Evolutionary conservation across 2,329 filamentous ascomycete species (phyloP).

Genomic region (Dryadomyces quercivorus): DNA sequence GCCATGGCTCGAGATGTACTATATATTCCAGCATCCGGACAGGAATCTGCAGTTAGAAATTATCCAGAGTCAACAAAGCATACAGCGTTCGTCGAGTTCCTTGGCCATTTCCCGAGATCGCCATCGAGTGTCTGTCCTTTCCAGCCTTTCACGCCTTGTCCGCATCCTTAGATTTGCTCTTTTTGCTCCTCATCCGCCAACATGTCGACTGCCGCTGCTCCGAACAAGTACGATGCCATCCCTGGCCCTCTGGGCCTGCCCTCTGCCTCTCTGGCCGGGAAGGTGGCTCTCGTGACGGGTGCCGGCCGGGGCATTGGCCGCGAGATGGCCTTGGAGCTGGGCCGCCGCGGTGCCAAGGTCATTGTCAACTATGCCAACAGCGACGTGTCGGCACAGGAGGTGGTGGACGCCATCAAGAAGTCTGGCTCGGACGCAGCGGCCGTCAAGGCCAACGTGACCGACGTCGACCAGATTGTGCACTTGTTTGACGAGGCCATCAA

Average conservation of each 20-base stretch:
- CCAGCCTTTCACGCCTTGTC: no score
- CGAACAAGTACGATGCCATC: conserved; percentile 20
- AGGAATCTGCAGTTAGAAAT: no score
- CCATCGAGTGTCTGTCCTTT: no score
- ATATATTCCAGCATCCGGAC: background rate
- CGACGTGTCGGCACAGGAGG: conserved; percentile 12
- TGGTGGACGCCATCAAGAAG: conserved; percentile 12
- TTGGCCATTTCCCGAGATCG: no score
- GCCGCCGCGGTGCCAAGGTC: conserved; percentile 21
- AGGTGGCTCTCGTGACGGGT: conserved; percentile 19
- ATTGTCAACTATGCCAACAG: conserved; percentile 19
- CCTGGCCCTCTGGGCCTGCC: conserved; percentile 20
- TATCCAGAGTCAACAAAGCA: no score
- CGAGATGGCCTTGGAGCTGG: conserved; percentile 38
- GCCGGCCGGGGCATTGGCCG: conserved; percentile 47
- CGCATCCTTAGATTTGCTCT: no score
- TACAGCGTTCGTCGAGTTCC: no score
- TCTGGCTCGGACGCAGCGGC: conserved; percentile 14
- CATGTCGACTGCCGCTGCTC: background rate
- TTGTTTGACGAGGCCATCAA: conserved; percentile 36
- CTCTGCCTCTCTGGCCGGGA: conserved; percentile 16
- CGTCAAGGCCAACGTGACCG: conserved; percentile 21
- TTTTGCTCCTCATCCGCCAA: background rate
- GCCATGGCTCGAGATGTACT: background rate
- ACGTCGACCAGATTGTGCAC: conserved; percentile 17